Conservation (phyloP, 2,329 filamentous ascomycete genomes). For the Alternaria sp. region DNA sequence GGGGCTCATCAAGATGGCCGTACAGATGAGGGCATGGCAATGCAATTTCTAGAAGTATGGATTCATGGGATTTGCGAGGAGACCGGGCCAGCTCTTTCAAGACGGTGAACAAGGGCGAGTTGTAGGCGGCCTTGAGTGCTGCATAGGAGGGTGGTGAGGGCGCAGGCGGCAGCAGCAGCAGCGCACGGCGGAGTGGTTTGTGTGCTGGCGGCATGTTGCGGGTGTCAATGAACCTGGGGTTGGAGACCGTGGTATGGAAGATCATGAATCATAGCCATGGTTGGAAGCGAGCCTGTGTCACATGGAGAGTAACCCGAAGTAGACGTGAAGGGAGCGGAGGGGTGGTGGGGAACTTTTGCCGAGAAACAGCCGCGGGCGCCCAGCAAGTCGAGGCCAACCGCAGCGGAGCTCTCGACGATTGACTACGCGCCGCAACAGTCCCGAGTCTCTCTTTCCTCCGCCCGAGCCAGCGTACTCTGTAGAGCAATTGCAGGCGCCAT, state of each 20-base stretch:
- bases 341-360: slow-evolving; percentile 15
- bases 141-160: slow-evolving; percentile 49
- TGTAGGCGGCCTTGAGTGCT: slow-evolving; percentile 52
- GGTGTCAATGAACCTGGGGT: background rate
- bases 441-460: slow-evolving; percentile 1
- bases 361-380: slow-evolving; percentile 13
- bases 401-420: slow-evolving; percentile 7
- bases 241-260: background rate
- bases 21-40: slow-evolving; percentile 68
- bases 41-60: slow-evolving; percentile 63
- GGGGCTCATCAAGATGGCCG: slow-evolving; percentile 57
- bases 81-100: slow-evolving; percentile 49
- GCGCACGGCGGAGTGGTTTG: slow-evolving; percentile 27
- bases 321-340: slow-evolving; percentile 11
- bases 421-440: slow-evolving; percentile 16
- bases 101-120: slow-evolving; percentile 50
- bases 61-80: slow-evolving; percentile 32
- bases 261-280: background rate
- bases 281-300: background rate
- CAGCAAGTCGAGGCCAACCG: slow-evolving; percentile 9
- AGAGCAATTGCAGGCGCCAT: slow-evolving; percentile 33
- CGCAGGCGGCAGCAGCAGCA: slow-evolving; percentile 55
- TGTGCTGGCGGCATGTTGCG: slow-evolving; percentile 37
- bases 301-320: background rate
- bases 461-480: slow-evolving; percentile 1